These are phyloP conservation scores for Ganoderma sinense DNA, from an alignment of 1,284 basidiomycete species.

Conservation along the genomic window DNA sequence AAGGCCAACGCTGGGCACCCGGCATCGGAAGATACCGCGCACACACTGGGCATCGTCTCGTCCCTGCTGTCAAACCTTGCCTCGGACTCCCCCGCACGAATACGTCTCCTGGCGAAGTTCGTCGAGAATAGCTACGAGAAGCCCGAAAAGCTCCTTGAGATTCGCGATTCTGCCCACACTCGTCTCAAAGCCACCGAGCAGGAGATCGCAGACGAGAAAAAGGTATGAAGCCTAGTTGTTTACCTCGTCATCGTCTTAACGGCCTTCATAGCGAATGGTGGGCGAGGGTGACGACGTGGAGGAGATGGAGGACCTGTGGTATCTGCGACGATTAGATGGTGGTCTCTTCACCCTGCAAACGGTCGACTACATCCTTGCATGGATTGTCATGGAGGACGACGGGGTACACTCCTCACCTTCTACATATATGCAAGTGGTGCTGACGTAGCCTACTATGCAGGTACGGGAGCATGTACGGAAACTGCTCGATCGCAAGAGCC, in stretches of 20 bases:
- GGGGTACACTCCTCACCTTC: slow-evolving; percentile 64
- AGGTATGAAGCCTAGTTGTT: slow-evolving; percentile 50
- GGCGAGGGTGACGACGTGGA: slow-evolving; percentile 66
- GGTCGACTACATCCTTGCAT: slow-evolving; percentile 92
- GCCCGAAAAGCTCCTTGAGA: slow-evolving; percentile 90
- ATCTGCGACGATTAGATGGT: slow-evolving; percentile 84
- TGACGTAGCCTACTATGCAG: slow-evolving; percentile 47
- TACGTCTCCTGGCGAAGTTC: slow-evolving; percentile 92
- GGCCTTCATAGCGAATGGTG: slow-evolving; percentile 53
- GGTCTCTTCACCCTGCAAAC: slow-evolving; percentile 92
- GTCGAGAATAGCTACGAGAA: slow-evolving; percentile 93
- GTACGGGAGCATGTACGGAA: slow-evolving; percentile 75
- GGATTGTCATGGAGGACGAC: slow-evolving; percentile 98
- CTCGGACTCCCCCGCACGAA: slow-evolving; percentile 84
- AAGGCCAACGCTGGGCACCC: slow-evolving; percentile 57
- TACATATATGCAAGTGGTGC: not conserved
- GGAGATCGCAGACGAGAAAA: slow-evolving; percentile 71
- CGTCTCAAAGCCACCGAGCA: slow-evolving; percentile 67
- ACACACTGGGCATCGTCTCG: slow-evolving; percentile 88
- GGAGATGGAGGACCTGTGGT: slow-evolving; percentile 81
- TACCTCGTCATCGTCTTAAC: not conserved
- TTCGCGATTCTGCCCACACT: slow-evolving; percentile 74
- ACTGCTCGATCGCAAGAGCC: slow-evolving; percentile 78
- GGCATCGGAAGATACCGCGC: slow-evolving; percentile 85
- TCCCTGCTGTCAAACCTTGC: slow-evolving; percentile 90